Base-by-base conservation (phyloP, 2,329 filamentous ascomycete species). In the Monilinia fructigena region DNA sequence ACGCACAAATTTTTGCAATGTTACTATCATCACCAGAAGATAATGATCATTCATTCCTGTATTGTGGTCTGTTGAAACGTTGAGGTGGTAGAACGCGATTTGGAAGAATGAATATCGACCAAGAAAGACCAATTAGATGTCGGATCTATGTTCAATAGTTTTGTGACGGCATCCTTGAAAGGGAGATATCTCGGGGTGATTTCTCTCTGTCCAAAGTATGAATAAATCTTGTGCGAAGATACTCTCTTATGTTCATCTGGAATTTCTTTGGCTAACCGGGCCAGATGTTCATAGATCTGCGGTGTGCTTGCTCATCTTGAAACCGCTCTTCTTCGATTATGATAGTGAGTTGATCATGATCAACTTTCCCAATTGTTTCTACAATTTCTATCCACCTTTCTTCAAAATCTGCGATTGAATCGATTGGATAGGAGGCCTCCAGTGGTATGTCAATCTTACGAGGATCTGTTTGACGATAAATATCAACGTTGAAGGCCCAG, bases 71-170 rank as follows among this genome's bases (percentile, higher is more conserved):
- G 42, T 28, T 65, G n/a, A 65, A 48, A 20, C 11, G 16, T 18
- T 50, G 20, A 18, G 62, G 42, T 16, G 38, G 28, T 28, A 58
- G 31, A 20, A 56, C 20, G 42, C 53, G 40, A 55, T 45, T 28
- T 47, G 48, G 28, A 58, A 35, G 45, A 40, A 40, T 58, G 62
- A n/a, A 66, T 31, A 38, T 66, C 55, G 16, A 66, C 50, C 12
- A 66, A 35, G 42, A 66, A 66, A 26, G 31, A 38, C 56, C 55
- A 66, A 48, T 58, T 26, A 11, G 52, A 58, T 35, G 53, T 58
- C 31, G 62, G 62, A 28, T 65, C 62, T 47, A 65, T 65, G 16
- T 50, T 56, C 53, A 65, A 38, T 11, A 65, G 62, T 28, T 65
- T 65, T 12, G 54, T 58, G 6, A 48, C 52, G 16, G 38, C 31